These are phyloP conservation scores for Exophiala bonariae DNA, from an alignment of 2,329 filamentous ascomycete species.

Conservation along the genomic window DNA sequence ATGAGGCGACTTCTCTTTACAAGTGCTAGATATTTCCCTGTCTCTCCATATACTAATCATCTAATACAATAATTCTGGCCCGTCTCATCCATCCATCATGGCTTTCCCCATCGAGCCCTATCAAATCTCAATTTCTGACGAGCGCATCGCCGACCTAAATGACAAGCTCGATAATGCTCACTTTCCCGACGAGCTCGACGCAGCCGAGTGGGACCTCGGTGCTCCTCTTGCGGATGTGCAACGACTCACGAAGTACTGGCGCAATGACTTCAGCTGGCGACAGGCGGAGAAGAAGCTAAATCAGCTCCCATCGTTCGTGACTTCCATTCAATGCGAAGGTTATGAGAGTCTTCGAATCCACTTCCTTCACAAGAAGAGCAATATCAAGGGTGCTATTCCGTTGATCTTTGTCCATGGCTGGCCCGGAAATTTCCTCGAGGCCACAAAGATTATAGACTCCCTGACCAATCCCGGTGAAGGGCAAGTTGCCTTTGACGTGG, in stretches of 20 bases:
- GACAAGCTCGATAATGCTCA: constrained; percentile 35
- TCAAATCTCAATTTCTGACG: constrained; percentile 36
- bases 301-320: constrained; percentile 37
- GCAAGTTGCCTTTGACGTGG: constrained; percentile 10
- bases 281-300: constrained; percentile 38
- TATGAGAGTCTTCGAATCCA: constrained; percentile 40
- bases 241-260: constrained; percentile 37
- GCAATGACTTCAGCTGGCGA: constrained; percentile 38
- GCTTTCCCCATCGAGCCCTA: constrained; percentile 26
- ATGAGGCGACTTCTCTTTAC: no score
- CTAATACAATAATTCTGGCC: not conserved
- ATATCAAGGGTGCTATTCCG: constrained; percentile 25
- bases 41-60: no score
- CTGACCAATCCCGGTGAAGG: constrained; percentile 15
- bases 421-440: constrained; percentile 25
- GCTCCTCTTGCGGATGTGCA: constrained; percentile 39
- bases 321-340: constrained; percentile 38
- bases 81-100: constrained; percentile 4
- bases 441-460: constrained; percentile 46
- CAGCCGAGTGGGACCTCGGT: constrained; percentile 41
- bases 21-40: no score
- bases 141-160: constrained; percentile 35
- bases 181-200: constrained; percentile 43
- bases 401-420: constrained; percentile 25
- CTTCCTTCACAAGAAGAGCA: constrained; percentile 36